A percentile compares a stretch with the other conserved stretches of the same genome.
phyloP scores from a whole-genome alignment of 164 flowering plant genomes.

The Magnolia sinica region DNA sequence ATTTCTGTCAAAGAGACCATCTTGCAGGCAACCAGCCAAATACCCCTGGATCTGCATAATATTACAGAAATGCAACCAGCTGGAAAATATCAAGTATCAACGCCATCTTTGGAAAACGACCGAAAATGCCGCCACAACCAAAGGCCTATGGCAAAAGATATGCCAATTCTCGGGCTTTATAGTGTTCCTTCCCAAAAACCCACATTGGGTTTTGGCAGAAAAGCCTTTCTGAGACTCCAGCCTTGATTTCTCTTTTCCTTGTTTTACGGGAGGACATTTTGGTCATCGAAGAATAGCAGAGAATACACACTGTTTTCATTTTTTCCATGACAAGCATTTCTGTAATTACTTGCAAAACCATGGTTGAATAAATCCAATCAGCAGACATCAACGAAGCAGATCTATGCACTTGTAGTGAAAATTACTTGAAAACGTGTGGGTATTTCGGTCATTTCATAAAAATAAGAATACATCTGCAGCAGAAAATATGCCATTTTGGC shows the following conservation, averaged over 20 bases:
- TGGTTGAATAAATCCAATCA: background rate
- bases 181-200: conserved; percentile 41
- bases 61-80: background rate
- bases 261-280: conserved; percentile 21
- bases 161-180: conserved; percentile 60
- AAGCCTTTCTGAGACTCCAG: conserved; percentile 54
- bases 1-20: background rate
- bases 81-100: background rate
- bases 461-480: background rate
- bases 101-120: conserved; percentile 10
- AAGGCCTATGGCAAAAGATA: conserved; percentile 56
- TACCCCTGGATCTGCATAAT: background rate
- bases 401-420: background rate
- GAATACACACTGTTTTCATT: background rate
- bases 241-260: conserved; percentile 38
- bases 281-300: conserved; percentile 3
- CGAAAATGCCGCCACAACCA: conserved; percentile 39
- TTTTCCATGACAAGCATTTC: no score
- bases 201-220: conserved; percentile 16
- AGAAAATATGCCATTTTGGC: background rate
- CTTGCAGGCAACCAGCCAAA: background rate
- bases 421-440: background rate
- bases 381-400: background rate
- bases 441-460: background rate
- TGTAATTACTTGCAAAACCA: no score